Conservation (phyloP, 768 basidiomycete genomes). For the Hygrophoropsis aurantiaca region DNA sequence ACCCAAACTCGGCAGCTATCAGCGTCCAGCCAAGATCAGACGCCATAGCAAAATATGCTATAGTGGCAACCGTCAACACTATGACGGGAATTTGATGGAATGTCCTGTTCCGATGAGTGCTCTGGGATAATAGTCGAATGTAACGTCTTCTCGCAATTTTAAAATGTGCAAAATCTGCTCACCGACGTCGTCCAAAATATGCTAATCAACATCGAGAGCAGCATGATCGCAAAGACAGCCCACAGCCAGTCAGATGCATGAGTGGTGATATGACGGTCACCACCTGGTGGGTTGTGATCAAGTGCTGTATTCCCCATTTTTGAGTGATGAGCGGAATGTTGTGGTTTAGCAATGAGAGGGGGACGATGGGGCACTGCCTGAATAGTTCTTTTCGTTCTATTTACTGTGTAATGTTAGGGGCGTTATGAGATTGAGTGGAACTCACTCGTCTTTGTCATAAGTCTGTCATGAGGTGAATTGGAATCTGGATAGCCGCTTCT, state of each 20-base stretch:
- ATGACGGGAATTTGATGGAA: constrained; percentile 52
- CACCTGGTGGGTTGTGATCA: constrained; percentile 33
- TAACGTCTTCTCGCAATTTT: too few species aligned
- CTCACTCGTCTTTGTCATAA: too few species aligned
- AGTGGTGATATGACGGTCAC: constrained; percentile 40
- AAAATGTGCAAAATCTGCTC: constrained; percentile 7
- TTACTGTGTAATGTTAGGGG: too few species aligned
- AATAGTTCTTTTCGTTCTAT: too few species aligned
- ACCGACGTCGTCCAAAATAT: constrained; percentile 38
- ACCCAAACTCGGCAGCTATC: constrained; percentile 40
- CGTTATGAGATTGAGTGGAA: too few species aligned
- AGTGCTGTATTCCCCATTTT: constrained; percentile 35
- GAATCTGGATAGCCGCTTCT: too few species aligned
- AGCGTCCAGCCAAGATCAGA: constrained; percentile 52
- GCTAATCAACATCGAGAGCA: constrained; percentile 37
- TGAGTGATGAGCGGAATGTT: neutral
- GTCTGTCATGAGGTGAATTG: too few species aligned
- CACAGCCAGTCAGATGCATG: constrained; percentile 53
- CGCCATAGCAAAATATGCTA: constrained; percentile 56
- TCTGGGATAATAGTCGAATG: too few species aligned
- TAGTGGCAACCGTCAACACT: constrained; percentile 43
- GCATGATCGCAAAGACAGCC: constrained; percentile 54
- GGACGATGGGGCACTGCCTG: too few species aligned
- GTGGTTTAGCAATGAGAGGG: neutral
- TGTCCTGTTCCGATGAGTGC: constrained; percentile 40